Base-by-base conservation (phyloP, 2,329 filamentous ascomycete genomes). In the Sporothrix inflata region DNA sequence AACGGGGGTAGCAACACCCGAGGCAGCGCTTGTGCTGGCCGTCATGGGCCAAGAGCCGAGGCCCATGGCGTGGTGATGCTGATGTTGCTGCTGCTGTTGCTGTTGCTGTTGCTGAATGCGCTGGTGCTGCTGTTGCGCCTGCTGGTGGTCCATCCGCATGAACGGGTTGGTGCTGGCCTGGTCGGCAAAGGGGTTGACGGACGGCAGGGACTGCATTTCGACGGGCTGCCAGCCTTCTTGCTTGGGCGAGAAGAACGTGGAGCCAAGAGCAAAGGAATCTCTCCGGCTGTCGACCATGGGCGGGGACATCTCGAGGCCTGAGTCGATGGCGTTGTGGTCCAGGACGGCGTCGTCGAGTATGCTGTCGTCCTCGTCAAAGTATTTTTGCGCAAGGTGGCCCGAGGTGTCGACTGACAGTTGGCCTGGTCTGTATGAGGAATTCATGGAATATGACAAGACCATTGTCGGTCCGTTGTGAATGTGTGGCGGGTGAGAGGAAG, bases 1-100 rank as follows among this genome's bases (percentile, higher is more conserved):
- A 74, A 94, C 89, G 19, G 92, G 91, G 7, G 93, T 95, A 80
- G 89, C 91, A 74, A 92, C 88, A 69, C 89, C 91, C 34, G 92
- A 92, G 77, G 84, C 86, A 76, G 89, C 86, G 51, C 74, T 76
- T n/a, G 73, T 75, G 69, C 73, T 74, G 3, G 73, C 71, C 4
- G 70, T 73, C 79, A 90, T 86, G 67, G 89, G 84, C 92, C 92
- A 94, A 75, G 82, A 82, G 61, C 78, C 79, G 49, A 83, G 81
- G 70, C 71, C 85, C 65, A 78, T 77, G 21, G 80, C 80, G 19
- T 81, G 82, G 73, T 77, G 74, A 34, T 75, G 74, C 77, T 83
- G 84, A 77, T 74, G 79, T 70, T 82, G 82, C 9, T 80, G 80
- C 16, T 80, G 82, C 72, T 73, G 73, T 75, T 88, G 86, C 68